These are phyloP conservation scores for Plasmodium gaboni DNA, from an alignment of 169 alveolate genomes.

Conservation along the genomic window DNA sequence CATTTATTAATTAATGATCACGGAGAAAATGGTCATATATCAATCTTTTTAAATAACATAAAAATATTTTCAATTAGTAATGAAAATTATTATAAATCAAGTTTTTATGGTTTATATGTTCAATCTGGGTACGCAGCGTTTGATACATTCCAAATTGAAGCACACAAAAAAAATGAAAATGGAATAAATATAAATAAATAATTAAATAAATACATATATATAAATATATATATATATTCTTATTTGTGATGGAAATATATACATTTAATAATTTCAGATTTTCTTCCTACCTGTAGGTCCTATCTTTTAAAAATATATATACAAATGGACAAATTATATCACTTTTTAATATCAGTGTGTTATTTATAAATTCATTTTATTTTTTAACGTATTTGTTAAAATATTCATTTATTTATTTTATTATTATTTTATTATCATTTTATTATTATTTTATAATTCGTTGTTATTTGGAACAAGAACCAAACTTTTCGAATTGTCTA, in stretches of 20 bases:
- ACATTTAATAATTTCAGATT: background rate
- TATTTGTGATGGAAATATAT: background rate
- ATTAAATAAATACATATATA: background rate
- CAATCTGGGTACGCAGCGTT: slow-evolving; percentile 49
- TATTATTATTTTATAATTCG: slow-evolving; percentile 11
- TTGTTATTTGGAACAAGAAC: slow-evolving; percentile 6
- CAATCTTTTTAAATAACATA: slow-evolving; percentile 17
- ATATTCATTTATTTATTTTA: no score
- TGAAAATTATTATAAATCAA: slow-evolving; percentile 43
- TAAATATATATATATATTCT: background rate
- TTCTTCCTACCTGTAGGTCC: no score
- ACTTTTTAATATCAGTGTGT: no score
- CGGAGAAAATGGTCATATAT: slow-evolving; percentile 45
- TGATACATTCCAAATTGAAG: slow-evolving; percentile 46
- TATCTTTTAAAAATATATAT: no score
- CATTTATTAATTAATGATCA: slow-evolving; percentile 38
- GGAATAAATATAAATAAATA: background rate
- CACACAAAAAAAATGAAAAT: background rate
- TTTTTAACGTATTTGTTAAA: no score
- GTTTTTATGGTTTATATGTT: slow-evolving; percentile 32
- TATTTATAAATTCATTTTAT: no score
- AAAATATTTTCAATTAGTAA: slow-evolving; percentile 30
- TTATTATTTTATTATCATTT: no score
- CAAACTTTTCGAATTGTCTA: slow-evolving; percentile 14
- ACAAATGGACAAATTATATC: no score